Conservation (phyloP, 2,329 filamentous ascomycete genomes). For the Cercospora sp. region DNA sequence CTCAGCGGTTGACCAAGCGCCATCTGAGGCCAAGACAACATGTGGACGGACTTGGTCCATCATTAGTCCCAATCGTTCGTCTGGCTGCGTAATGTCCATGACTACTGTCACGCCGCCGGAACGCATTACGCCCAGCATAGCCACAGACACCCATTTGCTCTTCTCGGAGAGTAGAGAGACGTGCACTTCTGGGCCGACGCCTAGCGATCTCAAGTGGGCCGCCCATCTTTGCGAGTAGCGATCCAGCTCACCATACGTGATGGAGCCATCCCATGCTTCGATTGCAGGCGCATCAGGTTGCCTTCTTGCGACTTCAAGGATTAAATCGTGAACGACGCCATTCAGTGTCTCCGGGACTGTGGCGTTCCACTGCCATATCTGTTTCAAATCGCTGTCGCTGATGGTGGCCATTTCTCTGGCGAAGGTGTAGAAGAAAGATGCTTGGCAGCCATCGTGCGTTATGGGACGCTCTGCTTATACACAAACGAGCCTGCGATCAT, state of each 20-base stretch:
- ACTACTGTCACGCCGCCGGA: conserved; percentile 34
- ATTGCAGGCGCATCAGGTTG: conserved; percentile 31
- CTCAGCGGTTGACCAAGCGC: neutral
- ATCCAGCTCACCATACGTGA: conserved; percentile 34
- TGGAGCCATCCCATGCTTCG: conserved; percentile 33
- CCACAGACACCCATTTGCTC: conserved; percentile 33
- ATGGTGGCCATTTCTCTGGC: neutral
- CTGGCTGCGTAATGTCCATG: conserved; percentile 24
- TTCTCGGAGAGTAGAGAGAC: conserved; percentile 36
- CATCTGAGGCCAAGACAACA: conserved; percentile 13
- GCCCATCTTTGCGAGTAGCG: conserved; percentile 20
- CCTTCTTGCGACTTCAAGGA: conserved; percentile 24
- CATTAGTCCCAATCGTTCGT: conserved; percentile 33
- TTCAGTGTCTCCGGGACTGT: conserved; percentile 15
- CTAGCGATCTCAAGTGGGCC: conserved; percentile 3
- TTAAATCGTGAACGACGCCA: conserved; percentile 28
- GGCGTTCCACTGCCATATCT: conserved; percentile 29
- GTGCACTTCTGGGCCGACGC: conserved; percentile 12
- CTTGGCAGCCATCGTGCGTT: neutral
- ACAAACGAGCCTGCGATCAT: neutral
- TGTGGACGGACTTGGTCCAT: conserved; percentile 31
- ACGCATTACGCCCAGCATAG: conserved; percentile 36
- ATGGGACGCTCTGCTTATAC: neutral
- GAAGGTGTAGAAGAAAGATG: neutral
- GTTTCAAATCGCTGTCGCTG: conserved; percentile 18